Conservation (phyloP, 345 rosid genomes). For the Gossypium arboreum region DNA sequence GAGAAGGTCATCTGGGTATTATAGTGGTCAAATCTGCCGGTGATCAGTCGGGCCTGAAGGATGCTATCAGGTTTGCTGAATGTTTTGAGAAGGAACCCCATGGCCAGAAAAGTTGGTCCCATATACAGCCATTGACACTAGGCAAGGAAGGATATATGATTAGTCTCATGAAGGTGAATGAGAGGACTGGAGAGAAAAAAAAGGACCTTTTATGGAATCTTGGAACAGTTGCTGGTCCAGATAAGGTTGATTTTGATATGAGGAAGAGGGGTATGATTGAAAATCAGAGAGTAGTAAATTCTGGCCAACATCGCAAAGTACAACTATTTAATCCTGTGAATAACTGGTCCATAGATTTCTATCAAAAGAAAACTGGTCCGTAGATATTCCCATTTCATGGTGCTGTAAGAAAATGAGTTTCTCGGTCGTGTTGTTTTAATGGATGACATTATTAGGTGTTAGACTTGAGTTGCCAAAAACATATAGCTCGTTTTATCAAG, state of each 20-base stretch:
- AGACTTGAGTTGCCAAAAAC: neutral
- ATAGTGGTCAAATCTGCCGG: slow-evolving; percentile 66
- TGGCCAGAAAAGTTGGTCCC: slow-evolving; percentile 78
- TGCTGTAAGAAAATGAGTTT: slow-evolving; percentile 6
- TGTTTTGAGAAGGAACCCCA: slow-evolving; percentile 71
- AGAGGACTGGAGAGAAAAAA: slow-evolving; percentile 55
- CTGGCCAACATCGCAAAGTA: slow-evolving; percentile 29
- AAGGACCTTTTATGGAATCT: slow-evolving; percentile 80
- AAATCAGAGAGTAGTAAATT: slow-evolving; percentile 54
- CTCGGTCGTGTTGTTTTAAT: neutral
- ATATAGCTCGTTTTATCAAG: too few species aligned
- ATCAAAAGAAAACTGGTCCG: too few species aligned
- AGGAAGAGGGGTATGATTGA: slow-evolving; percentile 68
- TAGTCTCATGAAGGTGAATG: slow-evolving; percentile 60
- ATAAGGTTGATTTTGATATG: slow-evolving; percentile 71
- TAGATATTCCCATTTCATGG: neutral
- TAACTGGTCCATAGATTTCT: neutral
- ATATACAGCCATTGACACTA: slow-evolving; percentile 42
- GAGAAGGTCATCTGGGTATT: slow-evolving; percentile 88
- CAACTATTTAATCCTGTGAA: neutral
- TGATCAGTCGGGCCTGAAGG: slow-evolving; percentile 67
- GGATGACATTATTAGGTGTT: neutral
- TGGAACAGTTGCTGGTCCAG: slow-evolving; percentile 64
- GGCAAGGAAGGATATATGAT: slow-evolving; percentile 63
- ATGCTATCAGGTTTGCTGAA: slow-evolving; percentile 68